These are phyloP conservation scores for Curvularia spicifera DNA, from an alignment of 2,329 filamentous ascomycete species.

Conservation along the genomic window DNA sequence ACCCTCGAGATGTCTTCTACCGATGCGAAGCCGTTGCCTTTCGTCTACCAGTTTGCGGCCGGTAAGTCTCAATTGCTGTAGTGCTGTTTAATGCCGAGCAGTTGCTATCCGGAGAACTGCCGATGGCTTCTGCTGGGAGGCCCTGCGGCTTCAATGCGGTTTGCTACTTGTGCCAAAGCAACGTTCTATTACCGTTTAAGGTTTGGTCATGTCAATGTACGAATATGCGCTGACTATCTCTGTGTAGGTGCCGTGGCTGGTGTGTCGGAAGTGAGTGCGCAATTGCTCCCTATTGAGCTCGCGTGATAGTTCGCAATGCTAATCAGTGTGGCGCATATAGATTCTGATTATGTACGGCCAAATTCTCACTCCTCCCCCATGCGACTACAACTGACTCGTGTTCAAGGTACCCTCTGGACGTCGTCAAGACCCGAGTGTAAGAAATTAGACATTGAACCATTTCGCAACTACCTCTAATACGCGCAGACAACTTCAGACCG, in stretches of 20 bases:
- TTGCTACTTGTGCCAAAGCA: neutral
- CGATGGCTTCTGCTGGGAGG: conserved; percentile 7
- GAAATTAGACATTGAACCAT: conserved; percentile 38
- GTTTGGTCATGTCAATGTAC: neutral
- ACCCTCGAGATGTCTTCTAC: conserved; percentile 53
- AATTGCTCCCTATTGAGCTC: conserved; percentile 13
- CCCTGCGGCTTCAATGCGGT: conserved; percentile 9
- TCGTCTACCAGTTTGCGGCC: conserved; percentile 93
- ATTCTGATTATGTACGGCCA: conserved; percentile 79
- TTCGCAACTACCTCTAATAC: conserved; percentile 27
- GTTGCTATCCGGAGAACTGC: conserved; percentile 14
- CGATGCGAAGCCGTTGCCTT: conserved; percentile 77
- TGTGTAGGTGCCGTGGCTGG: conserved; percentile 83
- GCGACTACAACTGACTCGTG: conserved; percentile 4
- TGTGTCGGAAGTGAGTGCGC: conserved; percentile 83
- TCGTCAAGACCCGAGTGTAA: conserved; percentile 97
- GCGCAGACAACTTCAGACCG: conserved; percentile 82
- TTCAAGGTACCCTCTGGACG: conserved; percentile 95
- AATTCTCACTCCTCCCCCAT: neutral
- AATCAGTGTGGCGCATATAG: conserved; percentile 56
- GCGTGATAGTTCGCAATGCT: conserved; percentile 29
- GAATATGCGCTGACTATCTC: conserved; percentile 40
- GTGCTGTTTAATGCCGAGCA: conserved; percentile 32
- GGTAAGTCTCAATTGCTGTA: conserved; percentile 61
- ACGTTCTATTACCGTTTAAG: neutral